Base-by-base conservation (phyloP, 345 rosid genomes). In the Melastoma malabathricum region DNA sequence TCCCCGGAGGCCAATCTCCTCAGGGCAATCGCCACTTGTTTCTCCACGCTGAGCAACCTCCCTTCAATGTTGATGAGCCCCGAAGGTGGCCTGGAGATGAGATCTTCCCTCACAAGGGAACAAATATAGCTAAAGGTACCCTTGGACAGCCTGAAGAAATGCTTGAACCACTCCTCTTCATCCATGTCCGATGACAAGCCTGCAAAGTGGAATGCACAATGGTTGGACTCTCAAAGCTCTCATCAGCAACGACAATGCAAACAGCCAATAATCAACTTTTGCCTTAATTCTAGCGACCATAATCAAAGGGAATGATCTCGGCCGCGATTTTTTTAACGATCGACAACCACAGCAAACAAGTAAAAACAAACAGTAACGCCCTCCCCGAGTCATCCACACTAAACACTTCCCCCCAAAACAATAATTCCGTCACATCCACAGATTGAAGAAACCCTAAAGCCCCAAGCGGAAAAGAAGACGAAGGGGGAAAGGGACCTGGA, bases 1-100 rank as follows among this genome's bases (percentile, higher is more conserved):
- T 90, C 94, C 13, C 98, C 96, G 2, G 98, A 90, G 3, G 98
- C 98, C 56, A 90, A 59, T 66, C 92, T 75, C 69, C 98, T 68
- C 0, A 86, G 63, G 48, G 97, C 90, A 47, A 89, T 89, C 13
- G 97, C 97, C 46, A 86, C 97, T 66, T 89, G 96, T 68, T 90
- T 90, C 78, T 90, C 96, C 2, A 86, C 98, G 61, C 94, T 86
- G 22, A 86, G 89, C 47, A 89, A 85, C 75, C 98, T 83, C 12
- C 98, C 98, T 59, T 90, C 98, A 55, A 86, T 90, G 77, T 86
- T 90, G 62, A 90, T 86, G 62, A 90, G 86, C 1, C 96, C 98
- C 0, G 96, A 90, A 7, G 96, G 96, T 2, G 98, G 98, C 59
- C 96, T 76, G 0, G 98, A 86, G 55, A 86, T 78, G 9, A 83